These are phyloP conservation scores for Citrullus colocynthis DNA, from an alignment of 306 rosid species.

Conservation along the genomic window DNA sequence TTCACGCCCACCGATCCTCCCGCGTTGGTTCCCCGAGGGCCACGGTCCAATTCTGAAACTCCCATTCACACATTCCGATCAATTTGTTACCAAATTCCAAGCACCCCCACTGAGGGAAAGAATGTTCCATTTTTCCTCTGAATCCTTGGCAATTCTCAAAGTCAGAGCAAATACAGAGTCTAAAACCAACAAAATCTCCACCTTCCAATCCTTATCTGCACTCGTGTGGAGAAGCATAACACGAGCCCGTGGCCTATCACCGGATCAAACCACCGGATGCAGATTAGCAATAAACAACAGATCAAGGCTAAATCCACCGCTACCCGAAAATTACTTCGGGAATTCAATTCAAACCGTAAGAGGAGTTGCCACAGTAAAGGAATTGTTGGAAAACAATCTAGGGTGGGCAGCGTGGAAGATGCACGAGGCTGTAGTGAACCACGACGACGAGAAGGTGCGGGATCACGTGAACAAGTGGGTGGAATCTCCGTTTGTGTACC, in stretches of 20 bases:
- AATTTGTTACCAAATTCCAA: conserved; percentile 33
- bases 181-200: conserved; percentile 27
- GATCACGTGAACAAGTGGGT: conserved; percentile 14
- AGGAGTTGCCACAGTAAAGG: conserved; percentile 10
- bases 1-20: conserved; percentile 21
- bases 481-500: conserved; percentile 6
- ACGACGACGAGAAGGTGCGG: background rate
- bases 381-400: conserved; percentile 21
- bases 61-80: conserved; percentile 30
- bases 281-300: conserved; percentile 25
- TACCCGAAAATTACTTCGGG: conserved; percentile 41
- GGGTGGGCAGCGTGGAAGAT: conserved; percentile 57
- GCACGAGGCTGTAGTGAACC: conserved; percentile 26
- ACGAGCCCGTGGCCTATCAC: background rate
- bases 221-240: conserved; percentile 32
- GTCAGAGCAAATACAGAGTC: conserved; percentile 36
- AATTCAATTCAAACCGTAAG: conserved; percentile 1
- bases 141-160: conserved; percentile 39
- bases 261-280: background rate
- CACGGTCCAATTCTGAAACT: conserved; percentile 25
- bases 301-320: conserved; percentile 30
- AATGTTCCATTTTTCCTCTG: conserved; percentile 39
- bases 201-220: conserved; percentile 47
- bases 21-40: conserved; percentile 45
- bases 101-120: conserved; percentile 33